phyloP scores from a whole-genome alignment of 768 basidiomycete species.

The Russula olivacea region DNA sequence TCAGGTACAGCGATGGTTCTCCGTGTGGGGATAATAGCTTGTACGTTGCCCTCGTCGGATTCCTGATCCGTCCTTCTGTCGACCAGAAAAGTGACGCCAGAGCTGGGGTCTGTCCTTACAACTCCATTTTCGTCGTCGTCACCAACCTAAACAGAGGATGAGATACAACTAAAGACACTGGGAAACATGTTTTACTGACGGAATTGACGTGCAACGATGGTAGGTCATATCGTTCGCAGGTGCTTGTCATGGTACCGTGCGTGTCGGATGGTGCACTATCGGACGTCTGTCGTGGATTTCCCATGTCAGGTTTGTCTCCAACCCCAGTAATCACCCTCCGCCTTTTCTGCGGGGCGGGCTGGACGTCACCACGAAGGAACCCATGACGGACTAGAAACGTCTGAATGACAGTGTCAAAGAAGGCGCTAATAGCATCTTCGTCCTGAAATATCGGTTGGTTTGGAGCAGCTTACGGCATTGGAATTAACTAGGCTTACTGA shows the following conservation, averaged over 20 bases:
- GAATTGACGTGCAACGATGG: slow-evolving; percentile 1
- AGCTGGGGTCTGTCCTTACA: slow-evolving; percentile 59
- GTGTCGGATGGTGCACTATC: not conserved
- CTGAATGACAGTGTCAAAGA: slow-evolving; percentile 55
- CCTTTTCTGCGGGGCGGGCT: slow-evolving; percentile 46
- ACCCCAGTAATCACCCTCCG: slow-evolving; percentile 34
- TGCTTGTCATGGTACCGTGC: not conserved
- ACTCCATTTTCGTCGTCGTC: slow-evolving; percentile 32
- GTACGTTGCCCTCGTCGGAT: slow-evolving; percentile 13
- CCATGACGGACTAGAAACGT: slow-evolving; percentile 60
- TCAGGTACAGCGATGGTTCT: slow-evolving; percentile 22
- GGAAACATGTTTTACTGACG: slow-evolving; percentile 3
- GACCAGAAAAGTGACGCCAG: slow-evolving; percentile 52
- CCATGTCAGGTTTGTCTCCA: not conserved
- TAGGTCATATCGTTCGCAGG: not conserved
- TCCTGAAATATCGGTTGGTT: slow-evolving; percentile 40
- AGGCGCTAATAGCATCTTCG: slow-evolving; percentile 44
- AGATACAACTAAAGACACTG: not conserved
- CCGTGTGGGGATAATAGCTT: slow-evolving; percentile 24
- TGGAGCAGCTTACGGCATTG: slow-evolving; percentile 17
- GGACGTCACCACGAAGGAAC: slow-evolving; percentile 37
- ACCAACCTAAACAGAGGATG: not conserved
- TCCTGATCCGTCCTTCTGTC: slow-evolving; percentile 58
- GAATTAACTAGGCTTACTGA: slow-evolving; percentile 41
- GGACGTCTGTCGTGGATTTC: not conserved